These are phyloP conservation scores for Saccharomyces kudriavzevii DNA, from an alignment of 805 yeast species.

Conservation along the genomic window DNA sequence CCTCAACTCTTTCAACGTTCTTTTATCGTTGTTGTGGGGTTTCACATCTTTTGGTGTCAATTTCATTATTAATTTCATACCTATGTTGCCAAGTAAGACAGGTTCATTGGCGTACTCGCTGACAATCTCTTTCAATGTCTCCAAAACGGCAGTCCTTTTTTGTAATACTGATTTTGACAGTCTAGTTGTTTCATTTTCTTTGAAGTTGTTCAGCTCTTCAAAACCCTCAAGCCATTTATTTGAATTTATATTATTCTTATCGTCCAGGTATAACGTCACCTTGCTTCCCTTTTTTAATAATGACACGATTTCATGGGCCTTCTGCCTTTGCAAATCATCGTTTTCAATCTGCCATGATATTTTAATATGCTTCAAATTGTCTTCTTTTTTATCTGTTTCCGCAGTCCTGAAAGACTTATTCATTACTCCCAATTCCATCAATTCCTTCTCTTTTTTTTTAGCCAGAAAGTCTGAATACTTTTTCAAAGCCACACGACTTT, in stretches of 20 bases:
- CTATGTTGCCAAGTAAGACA: slow-evolving; percentile 25
- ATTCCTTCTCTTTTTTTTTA: slow-evolving; percentile 19
- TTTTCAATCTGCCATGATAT: slow-evolving; percentile 51
- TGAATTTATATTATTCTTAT: slow-evolving; percentile 22
- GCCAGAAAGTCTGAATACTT: slow-evolving; percentile 25
- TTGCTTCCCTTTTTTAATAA: slow-evolving; percentile 39
- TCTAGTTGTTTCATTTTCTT: slow-evolving; percentile 3
- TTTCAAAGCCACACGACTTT: slow-evolving; percentile 20
- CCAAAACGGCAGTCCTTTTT: slow-evolving; percentile 30
- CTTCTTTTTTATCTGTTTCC: slow-evolving; percentile 16
- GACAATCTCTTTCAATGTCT: slow-evolving; percentile 23
- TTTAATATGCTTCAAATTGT: slow-evolving; percentile 39
- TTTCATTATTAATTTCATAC: slow-evolving; percentile 25
- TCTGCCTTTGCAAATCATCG: slow-evolving; percentile 46
- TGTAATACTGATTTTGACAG: slow-evolving; percentile 29
- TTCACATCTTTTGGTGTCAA: slow-evolving; percentile 14
- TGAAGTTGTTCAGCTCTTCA: slow-evolving; percentile 9
- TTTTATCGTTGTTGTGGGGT: slow-evolving; percentile 23
- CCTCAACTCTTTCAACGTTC: slow-evolving; percentile 27
- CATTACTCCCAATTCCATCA: slow-evolving; percentile 15
- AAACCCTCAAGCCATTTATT: slow-evolving; percentile 25
- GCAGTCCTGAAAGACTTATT: slow-evolving; percentile 7
- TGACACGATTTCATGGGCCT: slow-evolving; percentile 40
- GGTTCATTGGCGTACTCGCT: slow-evolving; percentile 21
- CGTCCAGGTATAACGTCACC: slow-evolving; percentile 36